These are phyloP conservation scores for Ceratopteris richardii DNA, from an alignment of 75 land plant species.

Conservation along the genomic window DNA sequence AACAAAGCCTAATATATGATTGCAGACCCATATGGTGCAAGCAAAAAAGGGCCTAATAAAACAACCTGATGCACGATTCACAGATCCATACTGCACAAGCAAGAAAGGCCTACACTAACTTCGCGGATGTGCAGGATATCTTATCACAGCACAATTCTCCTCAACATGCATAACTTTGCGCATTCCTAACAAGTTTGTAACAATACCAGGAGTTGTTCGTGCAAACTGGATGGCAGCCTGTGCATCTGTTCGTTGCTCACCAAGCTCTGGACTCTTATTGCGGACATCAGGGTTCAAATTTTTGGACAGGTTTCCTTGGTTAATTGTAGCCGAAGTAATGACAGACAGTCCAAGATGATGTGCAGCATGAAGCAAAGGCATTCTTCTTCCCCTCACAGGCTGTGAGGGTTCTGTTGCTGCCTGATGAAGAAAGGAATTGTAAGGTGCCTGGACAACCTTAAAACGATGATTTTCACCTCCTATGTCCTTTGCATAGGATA, in stretches of 20 bases:
- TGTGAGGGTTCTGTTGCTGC: slow-evolving; percentile 5
- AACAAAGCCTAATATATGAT: too few relatives aligned
- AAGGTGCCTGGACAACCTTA: slow-evolving; percentile 12
- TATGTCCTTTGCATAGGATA: slow-evolving; percentile 5
- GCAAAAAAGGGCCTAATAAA: too few relatives aligned
- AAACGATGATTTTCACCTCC: slow-evolving; percentile 13
- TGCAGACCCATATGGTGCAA: too few relatives aligned
- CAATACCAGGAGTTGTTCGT: slow-evolving; percentile 23
- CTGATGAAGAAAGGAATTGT: slow-evolving; percentile 3
- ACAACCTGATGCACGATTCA: too few relatives aligned
- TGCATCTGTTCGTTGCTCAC: slow-evolving; percentile 19
- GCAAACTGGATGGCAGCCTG: slow-evolving; percentile 25
- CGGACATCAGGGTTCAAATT: neutral
- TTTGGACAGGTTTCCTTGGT: slow-evolving; percentile 11
- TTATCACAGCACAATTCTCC: neutral
- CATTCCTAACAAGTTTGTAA: slow-evolving; percentile 24
- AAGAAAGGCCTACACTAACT: too few relatives aligned
- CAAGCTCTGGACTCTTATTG: slow-evolving; percentile 6
- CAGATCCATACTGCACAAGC: too few relatives aligned
- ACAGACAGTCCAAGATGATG: too few relatives aligned
- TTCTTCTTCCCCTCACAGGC: slow-evolving; percentile 1
- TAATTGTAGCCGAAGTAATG: slow-evolving; percentile 3
- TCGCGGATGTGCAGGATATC: neutral
- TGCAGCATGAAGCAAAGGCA: slow-evolving; percentile 8
- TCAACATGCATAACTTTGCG: slow-evolving; percentile 16